phyloP scores from a whole-genome alignment of 2,329 filamentous ascomycete species.

The Fusarium foetens region DNA sequence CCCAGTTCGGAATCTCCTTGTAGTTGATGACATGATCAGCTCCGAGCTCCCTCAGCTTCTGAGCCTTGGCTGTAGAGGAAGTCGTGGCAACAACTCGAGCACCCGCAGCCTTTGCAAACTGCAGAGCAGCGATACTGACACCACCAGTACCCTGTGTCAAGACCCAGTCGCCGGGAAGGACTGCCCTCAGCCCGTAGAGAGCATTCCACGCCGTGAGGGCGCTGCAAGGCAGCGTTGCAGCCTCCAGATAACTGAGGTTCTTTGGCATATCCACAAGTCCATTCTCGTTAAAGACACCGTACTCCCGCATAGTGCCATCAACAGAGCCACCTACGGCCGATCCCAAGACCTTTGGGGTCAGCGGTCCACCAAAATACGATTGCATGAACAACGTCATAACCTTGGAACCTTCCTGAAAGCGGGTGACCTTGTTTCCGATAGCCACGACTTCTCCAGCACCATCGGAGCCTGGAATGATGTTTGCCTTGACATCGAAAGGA shows the following conservation, averaged over 20 bases:
- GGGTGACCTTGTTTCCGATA: not conserved
- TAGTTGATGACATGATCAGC: not conserved
- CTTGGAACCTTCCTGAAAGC: fast-evolving
- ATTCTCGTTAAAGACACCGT: not conserved
- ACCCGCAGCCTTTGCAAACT: not conserved
- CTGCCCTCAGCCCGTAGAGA: not conserved
- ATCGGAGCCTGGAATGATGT: not conserved
- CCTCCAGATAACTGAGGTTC: not conserved
- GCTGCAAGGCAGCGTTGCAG: fast-evolving
- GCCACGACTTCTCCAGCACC: not conserved
- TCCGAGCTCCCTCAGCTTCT: not conserved
- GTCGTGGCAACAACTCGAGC: not conserved
- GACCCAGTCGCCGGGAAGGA: not conserved
- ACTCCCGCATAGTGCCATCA: not conserved
- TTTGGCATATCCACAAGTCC: not conserved
- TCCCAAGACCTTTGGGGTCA: not conserved
- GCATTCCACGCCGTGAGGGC: not conserved
- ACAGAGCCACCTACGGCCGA: not conserved
- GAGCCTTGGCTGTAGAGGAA: not conserved
- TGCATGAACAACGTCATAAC: not conserved
- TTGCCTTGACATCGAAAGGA: not conserved
- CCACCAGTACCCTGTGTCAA: not conserved
- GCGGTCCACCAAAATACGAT: not conserved
- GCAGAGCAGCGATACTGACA: not conserved
- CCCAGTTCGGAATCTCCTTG: not conserved